Evolutionary conservation across 352 stramenopile genomes (phyloP).

Genomic region (Peronospora belbahrii): DNA sequence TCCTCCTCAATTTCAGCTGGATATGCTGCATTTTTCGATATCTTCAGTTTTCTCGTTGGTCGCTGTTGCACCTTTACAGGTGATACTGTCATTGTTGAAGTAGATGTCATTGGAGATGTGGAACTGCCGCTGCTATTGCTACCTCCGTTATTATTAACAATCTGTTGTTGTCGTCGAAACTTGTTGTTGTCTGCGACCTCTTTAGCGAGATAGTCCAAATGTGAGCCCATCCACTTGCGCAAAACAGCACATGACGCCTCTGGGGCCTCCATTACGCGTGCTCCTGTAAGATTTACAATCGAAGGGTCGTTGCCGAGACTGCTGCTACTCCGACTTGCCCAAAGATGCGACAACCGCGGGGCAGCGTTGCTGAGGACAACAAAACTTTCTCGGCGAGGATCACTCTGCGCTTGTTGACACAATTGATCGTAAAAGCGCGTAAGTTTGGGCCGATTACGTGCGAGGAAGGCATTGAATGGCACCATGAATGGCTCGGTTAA

Average conservation of each 20-base stretch:
- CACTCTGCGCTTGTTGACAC: constrained; percentile 56
- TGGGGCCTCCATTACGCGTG: constrained; percentile 24
- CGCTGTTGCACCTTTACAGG: constrained; percentile 14
- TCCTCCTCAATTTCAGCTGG: constrained; percentile 28
- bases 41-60: constrained; percentile 49
- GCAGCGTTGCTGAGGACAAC: constrained; percentile 47
- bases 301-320: constrained; percentile 25
- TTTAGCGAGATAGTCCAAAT: constrained; percentile 40
- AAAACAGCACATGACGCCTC: constrained; percentile 44
- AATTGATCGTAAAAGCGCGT: constrained; percentile 71
- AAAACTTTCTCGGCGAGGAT: constrained; percentile 54
- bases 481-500: constrained; percentile 70
- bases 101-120: constrained; percentile 18
- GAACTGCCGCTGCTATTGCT: constrained; percentile 18
- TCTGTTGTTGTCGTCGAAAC: constrained; percentile 37
- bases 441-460: constrained; percentile 45
- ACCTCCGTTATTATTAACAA: constrained; percentile 24
- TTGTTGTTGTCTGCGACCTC: constrained; percentile 50
- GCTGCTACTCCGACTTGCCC: constrained; percentile 30
- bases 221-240: constrained; percentile 39
- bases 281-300: constrained; percentile 36
- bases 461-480: constrained; percentile 68
- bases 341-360: constrained; percentile 64
- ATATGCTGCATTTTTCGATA: constrained; percentile 29
- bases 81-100: constrained; percentile 19